Evolutionary conservation across 805 yeast species (phyloP).

Genomic region (Ogataea haglerorum): DNA sequence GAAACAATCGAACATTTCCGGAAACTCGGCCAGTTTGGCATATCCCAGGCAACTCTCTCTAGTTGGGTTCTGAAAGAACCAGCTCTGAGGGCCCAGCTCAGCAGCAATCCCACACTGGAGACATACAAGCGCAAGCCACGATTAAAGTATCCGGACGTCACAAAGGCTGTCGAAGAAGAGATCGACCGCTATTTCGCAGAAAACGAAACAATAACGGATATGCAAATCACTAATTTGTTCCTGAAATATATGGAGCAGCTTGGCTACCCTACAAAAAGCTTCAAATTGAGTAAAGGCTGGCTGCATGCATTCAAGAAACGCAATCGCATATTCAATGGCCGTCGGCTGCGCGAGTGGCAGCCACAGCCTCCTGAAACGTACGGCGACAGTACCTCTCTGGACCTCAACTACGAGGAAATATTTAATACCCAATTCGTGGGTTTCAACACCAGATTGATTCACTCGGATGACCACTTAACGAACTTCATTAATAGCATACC

Average conservation of each 20-base stretch:
- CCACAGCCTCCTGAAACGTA: not conserved
- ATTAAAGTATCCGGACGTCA: conserved; percentile 33
- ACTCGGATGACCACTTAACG: conserved; percentile 33
- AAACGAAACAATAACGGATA: conserved; percentile 28
- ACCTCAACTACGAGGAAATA: conserved; percentile 24
- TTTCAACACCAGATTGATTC: conserved; percentile 36
- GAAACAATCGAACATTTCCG: conserved; percentile 28
- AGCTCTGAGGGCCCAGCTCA: conserved; percentile 21
- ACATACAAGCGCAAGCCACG: conserved; percentile 32
- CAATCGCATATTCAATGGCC: conserved; percentile 24
- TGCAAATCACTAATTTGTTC: conserved; percentile 23
- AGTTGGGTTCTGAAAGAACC: conserved; percentile 32
- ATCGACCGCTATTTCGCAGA: conserved; percentile 15
- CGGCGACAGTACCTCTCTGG: not conserved
- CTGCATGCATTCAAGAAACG: conserved; percentile 33
- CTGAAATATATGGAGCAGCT: conserved; percentile 14
- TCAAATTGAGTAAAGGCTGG: conserved; percentile 34
- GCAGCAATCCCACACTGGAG: conserved; percentile 26
- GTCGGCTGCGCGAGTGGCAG: not conserved
- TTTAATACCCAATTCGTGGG: conserved; percentile 31
- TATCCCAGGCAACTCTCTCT: conserved; percentile 36
- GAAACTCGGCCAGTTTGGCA: conserved; percentile 22
- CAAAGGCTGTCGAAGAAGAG: conserved; percentile 30
- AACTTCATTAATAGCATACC: conserved; percentile 14
- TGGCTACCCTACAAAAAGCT: conserved; percentile 24